Evolutionary conservation across 768 basidiomycete genomes (phyloP).

Genomic region (Sarcomyxa edulis): DNA sequence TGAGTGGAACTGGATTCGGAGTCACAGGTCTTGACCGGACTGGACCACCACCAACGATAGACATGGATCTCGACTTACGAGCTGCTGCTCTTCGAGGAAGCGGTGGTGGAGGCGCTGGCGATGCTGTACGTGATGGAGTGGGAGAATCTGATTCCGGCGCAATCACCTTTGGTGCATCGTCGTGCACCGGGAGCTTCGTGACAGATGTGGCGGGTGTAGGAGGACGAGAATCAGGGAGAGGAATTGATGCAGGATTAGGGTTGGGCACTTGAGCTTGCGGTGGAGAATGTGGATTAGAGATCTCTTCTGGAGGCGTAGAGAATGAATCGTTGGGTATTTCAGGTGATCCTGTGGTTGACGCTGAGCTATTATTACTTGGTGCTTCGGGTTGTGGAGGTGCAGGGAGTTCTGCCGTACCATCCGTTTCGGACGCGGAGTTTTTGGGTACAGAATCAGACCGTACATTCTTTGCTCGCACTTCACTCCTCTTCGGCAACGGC

Average conservation of each 20-base stretch:
- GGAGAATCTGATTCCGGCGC: constrained; percentile 12
- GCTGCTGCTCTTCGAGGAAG: constrained; percentile 63
- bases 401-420: background rate
- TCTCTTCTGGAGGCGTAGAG: constrained; percentile 2
- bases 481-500: constrained; percentile 46
- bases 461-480: constrained; percentile 22
- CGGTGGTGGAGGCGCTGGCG: constrained; percentile 52
- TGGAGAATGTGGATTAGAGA: background rate
- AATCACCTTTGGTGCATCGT: background rate
- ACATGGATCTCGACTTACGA: constrained; percentile 31
- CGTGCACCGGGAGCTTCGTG: background rate
- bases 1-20: background rate
- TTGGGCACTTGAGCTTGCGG: no score
- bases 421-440: background rate
- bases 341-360: background rate
- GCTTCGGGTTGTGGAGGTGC: background rate
- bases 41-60: no score
- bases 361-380: background rate
- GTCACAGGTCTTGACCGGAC: constrained; percentile 1
- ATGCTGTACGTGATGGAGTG: constrained; percentile 26
- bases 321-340: background rate
- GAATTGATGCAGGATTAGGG: constrained; percentile 29
- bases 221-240: constrained; percentile 40
- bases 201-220: constrained; percentile 23
- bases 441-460: background rate